Evolutionary conservation across 495 filamentous ascomycete genomes (phyloP).

Genomic region (Penicillium antarcticum): DNA sequence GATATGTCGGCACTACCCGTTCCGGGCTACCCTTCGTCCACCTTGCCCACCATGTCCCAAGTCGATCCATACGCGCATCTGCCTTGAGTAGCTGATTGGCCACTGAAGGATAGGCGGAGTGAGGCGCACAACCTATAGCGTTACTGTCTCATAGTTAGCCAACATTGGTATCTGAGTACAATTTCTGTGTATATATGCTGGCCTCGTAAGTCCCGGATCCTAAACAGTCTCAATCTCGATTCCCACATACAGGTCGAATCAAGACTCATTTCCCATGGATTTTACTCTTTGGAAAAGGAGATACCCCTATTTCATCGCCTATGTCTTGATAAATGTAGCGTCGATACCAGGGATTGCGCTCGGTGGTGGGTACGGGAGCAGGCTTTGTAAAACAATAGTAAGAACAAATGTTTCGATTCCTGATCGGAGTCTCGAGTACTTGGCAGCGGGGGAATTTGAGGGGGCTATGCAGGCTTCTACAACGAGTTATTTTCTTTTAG

Average conservation of each 20-base stretch:
- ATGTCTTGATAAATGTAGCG: too few relatives aligned
- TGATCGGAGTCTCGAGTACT: constrained; percentile 12
- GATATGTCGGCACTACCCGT: background rate
- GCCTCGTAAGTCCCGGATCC: too few relatives aligned
- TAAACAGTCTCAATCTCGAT: too few relatives aligned
- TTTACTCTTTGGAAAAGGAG: too few relatives aligned
- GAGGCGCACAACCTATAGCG: background rate
- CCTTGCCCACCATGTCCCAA: background rate
- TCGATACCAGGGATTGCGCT: too few relatives aligned
- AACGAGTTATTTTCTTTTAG: too few relatives aligned
- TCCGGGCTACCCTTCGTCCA: constrained; percentile 1
- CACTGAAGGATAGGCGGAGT: too few relatives aligned
- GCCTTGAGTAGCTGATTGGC: background rate
- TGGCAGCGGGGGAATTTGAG: constrained; percentile 7
- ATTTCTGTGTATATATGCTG: background rate
- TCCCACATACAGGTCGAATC: too few relatives aligned
- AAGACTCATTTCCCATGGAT: too few relatives aligned
- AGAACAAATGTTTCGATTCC: constrained; percentile 11
- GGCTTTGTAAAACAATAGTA: too few relatives aligned
- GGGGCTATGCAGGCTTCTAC: constrained; percentile 38
- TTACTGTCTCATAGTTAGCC: background rate
- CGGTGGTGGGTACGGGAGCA: too few relatives aligned
- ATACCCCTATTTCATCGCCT: too few relatives aligned
- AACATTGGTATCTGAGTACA: background rate
- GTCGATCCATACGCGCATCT: background rate